Evolutionary conservation across 2,329 filamentous ascomycete genomes (phyloP).

Genomic region (Aspergillus sp.): DNA sequence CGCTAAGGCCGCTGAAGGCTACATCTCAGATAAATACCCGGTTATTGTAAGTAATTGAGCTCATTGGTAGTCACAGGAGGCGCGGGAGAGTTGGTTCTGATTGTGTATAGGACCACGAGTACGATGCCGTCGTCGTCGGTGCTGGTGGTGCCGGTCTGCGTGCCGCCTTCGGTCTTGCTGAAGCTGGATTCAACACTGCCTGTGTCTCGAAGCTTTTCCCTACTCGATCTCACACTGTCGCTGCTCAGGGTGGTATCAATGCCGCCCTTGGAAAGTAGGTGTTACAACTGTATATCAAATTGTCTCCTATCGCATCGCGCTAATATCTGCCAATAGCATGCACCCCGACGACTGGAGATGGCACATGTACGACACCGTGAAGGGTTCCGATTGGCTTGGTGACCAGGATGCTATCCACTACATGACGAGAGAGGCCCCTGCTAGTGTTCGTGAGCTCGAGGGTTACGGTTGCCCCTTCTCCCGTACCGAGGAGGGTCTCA

Average conservation of each 20-base stretch:
- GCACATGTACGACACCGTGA: slow-evolving; percentile 99
- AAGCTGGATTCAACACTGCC: slow-evolving; percentile 64
- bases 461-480: slow-evolving; percentile 94
- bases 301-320: slow-evolving; percentile 8
- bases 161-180: slow-evolving; percentile 63
- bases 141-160: slow-evolving; percentile 64
- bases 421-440: slow-evolving; percentile 93
- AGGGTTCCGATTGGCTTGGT: slow-evolving; percentile 95
- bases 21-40: slow-evolving; percentile 86
- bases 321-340: slow-evolving; percentile 64
- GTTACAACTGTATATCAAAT: slow-evolving; percentile 9
- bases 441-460: slow-evolving; percentile 90
- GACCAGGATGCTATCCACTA: slow-evolving; percentile 98
- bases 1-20: slow-evolving; percentile 88
- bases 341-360: slow-evolving; percentile 98
- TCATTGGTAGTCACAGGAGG: not conserved
- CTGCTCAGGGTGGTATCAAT: slow-evolving; percentile 66
- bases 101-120: slow-evolving; percentile 78
- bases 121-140: slow-evolving; percentile 86
- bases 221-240: slow-evolving; percentile 64
- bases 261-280: slow-evolving; percentile 45
- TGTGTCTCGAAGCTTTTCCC: slow-evolving; percentile 66
- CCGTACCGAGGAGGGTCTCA: slow-evolving; percentile 92
- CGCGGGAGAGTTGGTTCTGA: slow-evolving; percentile 17
- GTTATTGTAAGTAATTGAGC: slow-evolving; percentile 71